phyloP scores from a whole-genome alignment of 2,329 filamentous ascomycete species.

The Apiospora phragmitis region DNA sequence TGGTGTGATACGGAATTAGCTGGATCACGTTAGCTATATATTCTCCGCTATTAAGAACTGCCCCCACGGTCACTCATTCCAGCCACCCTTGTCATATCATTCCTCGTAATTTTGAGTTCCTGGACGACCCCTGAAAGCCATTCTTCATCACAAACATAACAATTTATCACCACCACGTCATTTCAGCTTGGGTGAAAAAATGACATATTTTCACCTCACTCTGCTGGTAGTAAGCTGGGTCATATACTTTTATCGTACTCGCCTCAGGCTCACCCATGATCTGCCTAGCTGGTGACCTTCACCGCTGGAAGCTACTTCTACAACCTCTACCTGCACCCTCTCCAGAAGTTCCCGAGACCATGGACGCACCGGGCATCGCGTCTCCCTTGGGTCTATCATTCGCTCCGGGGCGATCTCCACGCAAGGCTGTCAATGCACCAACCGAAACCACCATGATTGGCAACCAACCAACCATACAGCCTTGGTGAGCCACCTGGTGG shows the following conservation, averaged over 20 bases:
- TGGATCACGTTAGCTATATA: too few relatives aligned
- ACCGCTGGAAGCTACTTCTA: not conserved
- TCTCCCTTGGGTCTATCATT: constrained; percentile 9
- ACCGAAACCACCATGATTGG: too few relatives aligned
- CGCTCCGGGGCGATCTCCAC: constrained; percentile 17
- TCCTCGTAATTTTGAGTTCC: not conserved
- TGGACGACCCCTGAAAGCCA: not conserved
- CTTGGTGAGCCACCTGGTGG: too few relatives aligned
- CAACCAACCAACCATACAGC: too few relatives aligned
- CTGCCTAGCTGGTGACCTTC: not conserved
- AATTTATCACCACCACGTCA: not conserved
- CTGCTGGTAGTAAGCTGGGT: not conserved
- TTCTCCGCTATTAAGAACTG: too few relatives aligned
- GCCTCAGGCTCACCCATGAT: not conserved
- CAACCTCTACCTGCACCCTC: constrained; percentile 26
- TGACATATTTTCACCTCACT: too few relatives aligned
- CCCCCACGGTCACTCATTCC: not conserved
- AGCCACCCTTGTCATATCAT: not conserved
- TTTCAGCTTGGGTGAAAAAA: not conserved
- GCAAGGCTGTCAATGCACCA: too few relatives aligned
- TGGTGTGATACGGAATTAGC: too few relatives aligned
- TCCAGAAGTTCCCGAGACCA: constrained; percentile 24
- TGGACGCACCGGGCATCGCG: constrained; percentile 17
- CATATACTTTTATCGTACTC: not conserved
- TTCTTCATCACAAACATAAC: not conserved